These are phyloP conservation scores for Vigna unguiculata DNA, from an alignment of 306 rosid genomes.

Conservation along the genomic window DNA sequence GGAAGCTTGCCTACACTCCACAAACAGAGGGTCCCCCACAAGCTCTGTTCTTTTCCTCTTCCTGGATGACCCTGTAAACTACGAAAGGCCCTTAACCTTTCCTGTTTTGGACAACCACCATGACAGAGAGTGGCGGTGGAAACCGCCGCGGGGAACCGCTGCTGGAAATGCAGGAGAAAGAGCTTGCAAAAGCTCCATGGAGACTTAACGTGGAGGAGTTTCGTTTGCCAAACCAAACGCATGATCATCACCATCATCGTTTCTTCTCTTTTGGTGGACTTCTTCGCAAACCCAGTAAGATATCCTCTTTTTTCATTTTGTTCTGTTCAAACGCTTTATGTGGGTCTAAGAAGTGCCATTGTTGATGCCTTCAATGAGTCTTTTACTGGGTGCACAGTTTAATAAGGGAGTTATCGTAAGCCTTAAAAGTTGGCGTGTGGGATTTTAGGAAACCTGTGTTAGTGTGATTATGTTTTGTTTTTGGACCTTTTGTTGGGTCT, in stretches of 20 bases:
- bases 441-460: no score
- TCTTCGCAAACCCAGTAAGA: slow-evolving; percentile 17
- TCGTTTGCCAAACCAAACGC: background rate
- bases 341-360: background rate
- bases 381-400: background rate
- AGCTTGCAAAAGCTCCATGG: background rate
- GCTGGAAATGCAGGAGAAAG: background rate
- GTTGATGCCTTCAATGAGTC: background rate
- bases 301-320: background rate
- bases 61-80: no score
- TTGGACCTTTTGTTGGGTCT: background rate
- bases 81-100: no score
- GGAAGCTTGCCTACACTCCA: no score
- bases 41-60: no score
- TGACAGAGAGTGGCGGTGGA: slow-evolving; percentile 20
- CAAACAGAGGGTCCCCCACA: no score
- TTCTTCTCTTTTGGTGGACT: slow-evolving; percentile 7
- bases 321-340: background rate
- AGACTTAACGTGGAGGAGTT: slow-evolving; percentile 38
- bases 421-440: no score
- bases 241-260: background rate
- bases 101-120: background rate
- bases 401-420: no score
- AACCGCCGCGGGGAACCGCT: background rate
- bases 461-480: no score